A percentile compares a stretch with the other conserved stretches of the same genome.
Evolutionary conservation across 352 stramenopile genomes (phyloP).

Genomic region (Lagenidium giganteum): DNA sequence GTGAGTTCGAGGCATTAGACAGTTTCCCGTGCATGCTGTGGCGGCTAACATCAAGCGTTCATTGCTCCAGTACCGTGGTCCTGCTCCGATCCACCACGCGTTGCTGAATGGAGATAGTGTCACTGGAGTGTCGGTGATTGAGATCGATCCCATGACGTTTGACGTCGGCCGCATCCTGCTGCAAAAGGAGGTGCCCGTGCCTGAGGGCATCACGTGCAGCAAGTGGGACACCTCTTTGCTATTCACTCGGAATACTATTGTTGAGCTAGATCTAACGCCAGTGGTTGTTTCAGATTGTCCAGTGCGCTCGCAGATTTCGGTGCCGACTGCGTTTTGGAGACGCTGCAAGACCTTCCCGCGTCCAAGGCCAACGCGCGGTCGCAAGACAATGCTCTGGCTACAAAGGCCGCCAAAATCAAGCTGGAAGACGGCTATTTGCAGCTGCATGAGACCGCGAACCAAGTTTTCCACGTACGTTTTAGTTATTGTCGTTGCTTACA

Average conservation of each 20-base stretch:
- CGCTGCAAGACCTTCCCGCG: conserved; percentile 36
- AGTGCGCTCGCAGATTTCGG: conserved; percentile 42
- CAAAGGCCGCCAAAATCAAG: conserved; percentile 68
- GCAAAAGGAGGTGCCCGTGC: conserved; percentile 41
- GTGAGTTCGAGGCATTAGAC: conserved; percentile 13
- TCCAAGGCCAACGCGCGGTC: conserved; percentile 38
- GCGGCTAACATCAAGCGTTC: too few relatives aligned
- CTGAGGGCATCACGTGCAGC: conserved; percentile 39
- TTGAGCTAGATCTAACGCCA: too few relatives aligned
- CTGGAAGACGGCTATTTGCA: conserved; percentile 49
- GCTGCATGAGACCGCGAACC: conserved; percentile 39
- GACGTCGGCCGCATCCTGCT: conserved; percentile 77
- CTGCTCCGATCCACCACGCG: conserved; percentile 82
- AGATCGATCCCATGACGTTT: conserved; percentile 82
- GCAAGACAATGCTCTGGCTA: conserved; percentile 50
- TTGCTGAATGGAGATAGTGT: conserved; percentile 69
- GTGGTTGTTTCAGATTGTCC: conserved; percentile 26
- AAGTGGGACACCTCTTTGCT: conserved; percentile 20
- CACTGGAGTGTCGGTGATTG: conserved; percentile 82
- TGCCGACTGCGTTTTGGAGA: conserved; percentile 65
- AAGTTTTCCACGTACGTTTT: conserved; percentile 51
- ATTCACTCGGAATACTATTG: too few relatives aligned
- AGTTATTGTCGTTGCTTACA: background rate
- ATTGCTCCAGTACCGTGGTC: conserved; percentile 57
- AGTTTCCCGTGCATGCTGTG: too few relatives aligned